A percentile compares a stretch with the other conserved stretches of the same genome.
phyloP scores from a whole-genome alignment of 805 yeast genomes.

The Yarrowia osloensis region DNA sequence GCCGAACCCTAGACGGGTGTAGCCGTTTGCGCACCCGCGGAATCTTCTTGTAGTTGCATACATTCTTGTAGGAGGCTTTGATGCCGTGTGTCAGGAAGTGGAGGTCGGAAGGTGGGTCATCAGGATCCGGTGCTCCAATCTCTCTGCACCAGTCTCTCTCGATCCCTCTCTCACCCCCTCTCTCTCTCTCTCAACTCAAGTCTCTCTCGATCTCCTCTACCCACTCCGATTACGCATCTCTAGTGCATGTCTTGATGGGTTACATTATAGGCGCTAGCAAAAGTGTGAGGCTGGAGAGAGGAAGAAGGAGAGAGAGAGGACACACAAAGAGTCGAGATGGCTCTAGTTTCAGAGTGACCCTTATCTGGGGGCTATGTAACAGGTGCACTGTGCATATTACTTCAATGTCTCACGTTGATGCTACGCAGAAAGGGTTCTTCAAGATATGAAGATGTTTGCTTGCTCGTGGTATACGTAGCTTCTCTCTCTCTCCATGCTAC shows the following conservation, averaged over 20 bases:
- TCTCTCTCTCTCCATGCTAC: background rate
- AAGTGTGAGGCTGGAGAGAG: background rate
- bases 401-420: background rate
- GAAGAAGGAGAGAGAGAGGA: background rate
- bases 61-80: background rate
- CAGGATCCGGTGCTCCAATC: no score
- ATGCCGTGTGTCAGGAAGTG: no score
- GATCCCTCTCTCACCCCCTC: background rate
- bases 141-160: no score
- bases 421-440: background rate
- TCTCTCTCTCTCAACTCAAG: background rate
- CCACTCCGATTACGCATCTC: conserved; percentile 4
- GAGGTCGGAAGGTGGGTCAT: no score
- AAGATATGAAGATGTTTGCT: background rate
- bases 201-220: background rate
- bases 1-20: background rate
- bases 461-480: background rate
- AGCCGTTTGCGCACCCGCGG: background rate
- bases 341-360: background rate
- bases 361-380: background rate
- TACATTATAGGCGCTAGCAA: background rate
- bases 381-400: background rate
- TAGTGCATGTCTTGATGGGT: conserved; percentile 5
- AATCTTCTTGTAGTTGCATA: background rate
- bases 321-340: background rate